phyloP scores from a whole-genome alignment of 2,329 filamentous ascomycete genomes.

The Neophaeococcomyces aloes region DNA sequence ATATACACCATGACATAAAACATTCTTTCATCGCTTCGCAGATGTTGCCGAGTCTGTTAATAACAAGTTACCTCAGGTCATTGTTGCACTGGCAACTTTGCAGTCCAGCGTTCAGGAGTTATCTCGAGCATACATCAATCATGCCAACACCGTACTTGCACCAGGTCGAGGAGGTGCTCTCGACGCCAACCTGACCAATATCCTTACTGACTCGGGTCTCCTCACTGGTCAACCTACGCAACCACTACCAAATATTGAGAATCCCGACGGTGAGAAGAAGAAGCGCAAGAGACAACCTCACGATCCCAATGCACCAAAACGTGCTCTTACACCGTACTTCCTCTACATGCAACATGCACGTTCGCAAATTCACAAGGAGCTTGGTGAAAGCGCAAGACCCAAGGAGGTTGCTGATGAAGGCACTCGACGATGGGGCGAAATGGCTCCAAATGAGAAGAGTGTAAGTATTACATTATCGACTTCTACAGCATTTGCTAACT shows the following conservation, averaged over 20 bases:
- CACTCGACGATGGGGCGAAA: constrained; percentile 71
- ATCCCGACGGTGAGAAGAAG: constrained; percentile 54
- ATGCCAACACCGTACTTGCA: constrained; percentile 73
- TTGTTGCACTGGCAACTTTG: constrained; percentile 66
- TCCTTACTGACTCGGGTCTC: constrained; percentile 36
- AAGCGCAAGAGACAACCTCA: constrained; percentile 79
- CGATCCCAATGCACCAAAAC: constrained; percentile 91
- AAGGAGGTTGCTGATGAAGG: constrained; percentile 82
- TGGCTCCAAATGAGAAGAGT: constrained; percentile 63
- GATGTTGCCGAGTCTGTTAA: constrained; percentile 15
- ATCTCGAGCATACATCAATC: constrained; percentile 73
- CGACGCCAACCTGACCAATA: constrained; percentile 41
- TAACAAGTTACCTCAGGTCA: constrained; percentile 49
- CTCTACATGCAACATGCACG: constrained; percentile 85
- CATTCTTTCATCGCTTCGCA: constrained; percentile 8
- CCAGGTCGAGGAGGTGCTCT: constrained; percentile 44
- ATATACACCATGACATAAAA: background rate
- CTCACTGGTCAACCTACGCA: constrained; percentile 30
- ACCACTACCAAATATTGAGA: constrained; percentile 18
- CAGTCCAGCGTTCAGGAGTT: constrained; percentile 70
- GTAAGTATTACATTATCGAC: constrained; percentile 31
- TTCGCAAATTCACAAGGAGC: constrained; percentile 66
- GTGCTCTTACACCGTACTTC: constrained; percentile 89
- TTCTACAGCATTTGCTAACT: background rate
- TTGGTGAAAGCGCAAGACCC: constrained; percentile 65